Evolutionary conservation across 305 asterid genomes (phyloP).

Genomic region (Rubia peregrina): DNA sequence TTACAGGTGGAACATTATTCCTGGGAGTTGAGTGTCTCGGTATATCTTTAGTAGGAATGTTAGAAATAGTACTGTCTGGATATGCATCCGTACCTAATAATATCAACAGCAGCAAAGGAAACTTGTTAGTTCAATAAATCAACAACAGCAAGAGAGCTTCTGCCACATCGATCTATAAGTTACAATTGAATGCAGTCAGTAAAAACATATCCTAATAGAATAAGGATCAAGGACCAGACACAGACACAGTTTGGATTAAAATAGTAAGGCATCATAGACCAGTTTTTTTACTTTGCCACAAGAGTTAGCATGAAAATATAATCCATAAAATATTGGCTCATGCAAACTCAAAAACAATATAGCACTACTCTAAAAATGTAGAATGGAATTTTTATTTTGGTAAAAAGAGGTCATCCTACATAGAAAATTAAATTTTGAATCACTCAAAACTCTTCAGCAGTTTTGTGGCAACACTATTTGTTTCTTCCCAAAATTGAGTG

Average conservation of each 20-base stretch:
- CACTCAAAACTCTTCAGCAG: neutral
- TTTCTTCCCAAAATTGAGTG: neutral
- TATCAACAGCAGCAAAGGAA: slow-evolving; percentile 12
- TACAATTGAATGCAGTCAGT: neutral
- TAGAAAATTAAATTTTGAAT: neutral
- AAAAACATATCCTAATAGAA: neutral
- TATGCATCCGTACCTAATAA: slow-evolving; percentile 46
- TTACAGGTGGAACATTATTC: slow-evolving; percentile 36
- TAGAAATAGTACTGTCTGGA: slow-evolving; percentile 34
- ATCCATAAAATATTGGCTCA: neutral
- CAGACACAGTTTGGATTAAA: neutral
- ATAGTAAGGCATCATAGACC: neutral
- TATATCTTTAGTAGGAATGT: slow-evolving; percentile 32
- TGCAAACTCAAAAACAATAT: neutral
- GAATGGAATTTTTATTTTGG: neutral
- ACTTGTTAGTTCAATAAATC: neutral
- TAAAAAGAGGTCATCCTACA: neutral
- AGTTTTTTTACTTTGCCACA: neutral
- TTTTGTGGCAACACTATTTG: neutral
- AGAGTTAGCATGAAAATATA: slow-evolving; percentile 1
- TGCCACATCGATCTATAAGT: neutral
- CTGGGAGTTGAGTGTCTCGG: slow-evolving; percentile 29
- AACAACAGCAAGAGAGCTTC: neutral
- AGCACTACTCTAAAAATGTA: neutral
- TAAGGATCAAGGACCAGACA: neutral